These are phyloP conservation scores for Colletotrichum abscissum DNA, from an alignment of 2,329 filamentous ascomycete species.

Conservation along the genomic window DNA sequence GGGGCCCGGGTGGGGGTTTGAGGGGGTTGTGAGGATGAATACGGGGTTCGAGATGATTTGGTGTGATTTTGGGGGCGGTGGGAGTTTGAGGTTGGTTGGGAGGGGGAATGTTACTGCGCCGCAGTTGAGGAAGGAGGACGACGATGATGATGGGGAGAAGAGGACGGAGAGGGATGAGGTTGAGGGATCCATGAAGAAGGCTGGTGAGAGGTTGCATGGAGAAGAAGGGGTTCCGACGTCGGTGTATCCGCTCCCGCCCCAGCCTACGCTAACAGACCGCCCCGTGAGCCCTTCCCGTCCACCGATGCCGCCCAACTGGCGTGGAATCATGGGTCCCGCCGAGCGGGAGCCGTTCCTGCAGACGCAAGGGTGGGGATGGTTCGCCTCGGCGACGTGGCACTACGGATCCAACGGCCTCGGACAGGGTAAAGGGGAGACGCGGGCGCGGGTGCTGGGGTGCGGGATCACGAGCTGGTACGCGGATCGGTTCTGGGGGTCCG, in stretches of 20 bases:
- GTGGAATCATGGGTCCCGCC: slow-evolving; percentile 30
- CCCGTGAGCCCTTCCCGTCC: slow-evolving; percentile 47
- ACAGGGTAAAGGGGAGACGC: slow-evolving; percentile 53
- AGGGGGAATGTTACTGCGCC: slow-evolving; percentile 60
- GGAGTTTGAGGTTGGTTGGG: slow-evolving; percentile 54
- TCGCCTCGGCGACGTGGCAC: slow-evolving; percentile 54
- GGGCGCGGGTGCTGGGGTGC: slow-evolving; percentile 53
- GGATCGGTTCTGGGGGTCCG: slow-evolving; percentile 41
- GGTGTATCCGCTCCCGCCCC: slow-evolving; percentile 49
- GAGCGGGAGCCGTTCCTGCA: slow-evolving; percentile 52
- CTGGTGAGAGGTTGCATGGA: neutral
- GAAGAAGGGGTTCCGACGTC: slow-evolving; percentile 38
- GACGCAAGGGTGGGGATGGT: slow-evolving; percentile 56
- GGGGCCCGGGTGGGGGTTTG: slow-evolving; percentile 57
- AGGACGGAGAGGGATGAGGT: neutral
- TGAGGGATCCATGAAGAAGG: neutral
- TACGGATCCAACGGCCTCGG: slow-evolving; percentile 53
- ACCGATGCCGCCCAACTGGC: slow-evolving; percentile 51
- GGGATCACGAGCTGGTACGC: slow-evolving; percentile 59
- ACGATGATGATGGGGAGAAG: neutral
- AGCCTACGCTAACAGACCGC: slow-evolving; percentile 49
- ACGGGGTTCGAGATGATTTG: slow-evolving; percentile 64
- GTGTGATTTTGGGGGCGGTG: slow-evolving; percentile 59
- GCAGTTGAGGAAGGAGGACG: slow-evolving; percentile 40
- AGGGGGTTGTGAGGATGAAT: slow-evolving; percentile 63